A percentile compares a stretch with the other conserved stretches of the same genome.
These are phyloP conservation scores for Backusella liffmaniae DNA, from an alignment of 192 early-diverging fungal species.

Conservation along the genomic window DNA sequence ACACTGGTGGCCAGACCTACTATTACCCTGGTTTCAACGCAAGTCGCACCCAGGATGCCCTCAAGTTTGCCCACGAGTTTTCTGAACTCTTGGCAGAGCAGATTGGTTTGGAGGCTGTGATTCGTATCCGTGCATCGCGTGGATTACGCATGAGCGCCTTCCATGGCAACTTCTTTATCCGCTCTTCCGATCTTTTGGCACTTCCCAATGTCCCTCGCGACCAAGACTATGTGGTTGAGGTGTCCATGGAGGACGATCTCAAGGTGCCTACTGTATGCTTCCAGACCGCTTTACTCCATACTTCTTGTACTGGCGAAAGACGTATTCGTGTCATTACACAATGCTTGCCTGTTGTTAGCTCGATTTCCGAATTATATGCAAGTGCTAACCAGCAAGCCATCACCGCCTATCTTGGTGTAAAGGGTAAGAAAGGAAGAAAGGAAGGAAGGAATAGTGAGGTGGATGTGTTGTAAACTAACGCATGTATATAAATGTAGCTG, in stretches of 20 bases:
- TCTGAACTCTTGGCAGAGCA: constrained; percentile 74
- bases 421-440: constrained; percentile 50
- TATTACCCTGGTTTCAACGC: constrained; percentile 92
- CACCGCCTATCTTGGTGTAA: constrained; percentile 79
- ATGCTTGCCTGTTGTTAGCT: constrained; percentile 82
- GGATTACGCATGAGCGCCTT: constrained; percentile 86
- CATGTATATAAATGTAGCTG: constrained; percentile 48
- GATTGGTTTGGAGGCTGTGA: constrained; percentile 88
- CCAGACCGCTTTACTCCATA: constrained; percentile 93
- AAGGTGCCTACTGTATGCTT: constrained; percentile 82
- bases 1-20: constrained; percentile 87
- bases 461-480: background rate
- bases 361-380: constrained; percentile 77
- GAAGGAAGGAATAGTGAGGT: background rate
- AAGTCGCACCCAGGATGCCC: constrained; percentile 74
- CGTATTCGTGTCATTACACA: constrained; percentile 92
- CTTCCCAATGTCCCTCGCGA: constrained; percentile 93
- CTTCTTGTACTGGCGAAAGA: constrained; percentile 84
- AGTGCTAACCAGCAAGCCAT: constrained; percentile 85
- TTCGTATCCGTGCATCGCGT: constrained; percentile 89
- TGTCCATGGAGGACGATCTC: constrained; percentile 73
- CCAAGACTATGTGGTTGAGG: constrained; percentile 86
- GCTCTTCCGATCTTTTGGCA: constrained; percentile 87
- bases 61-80: constrained; percentile 84
- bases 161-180: constrained; percentile 98